Evolutionary conservation across 202 grass and related monocot species (phyloP).

Genomic region (Schoenoplectus triqueter): DNA sequence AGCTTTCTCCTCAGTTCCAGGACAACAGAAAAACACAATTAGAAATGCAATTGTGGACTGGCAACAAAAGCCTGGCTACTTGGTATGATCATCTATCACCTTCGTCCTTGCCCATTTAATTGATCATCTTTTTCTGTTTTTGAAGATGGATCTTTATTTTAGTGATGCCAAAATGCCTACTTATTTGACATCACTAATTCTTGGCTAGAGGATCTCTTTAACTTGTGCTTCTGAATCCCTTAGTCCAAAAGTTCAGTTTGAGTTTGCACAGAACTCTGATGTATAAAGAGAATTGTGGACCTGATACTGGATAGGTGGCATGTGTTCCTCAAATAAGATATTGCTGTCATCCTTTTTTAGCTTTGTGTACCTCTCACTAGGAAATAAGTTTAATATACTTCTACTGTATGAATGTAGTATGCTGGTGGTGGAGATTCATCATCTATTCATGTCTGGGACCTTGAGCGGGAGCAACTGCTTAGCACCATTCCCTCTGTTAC

Average conservation of each 20-base stretch:
- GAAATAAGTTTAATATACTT: not conserved
- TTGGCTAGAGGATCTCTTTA: not conserved
- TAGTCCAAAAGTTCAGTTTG: not conserved
- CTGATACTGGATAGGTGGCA: not conserved
- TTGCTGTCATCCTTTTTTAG: not conserved
- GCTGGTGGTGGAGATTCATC: slow-evolving; percentile 70
- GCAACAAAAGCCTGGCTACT: slow-evolving; percentile 93
- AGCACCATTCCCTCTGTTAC: slow-evolving; percentile 70
- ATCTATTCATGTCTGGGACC: slow-evolving; percentile 83
- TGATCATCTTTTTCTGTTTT: not conserved
- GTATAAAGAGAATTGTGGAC: not conserved
- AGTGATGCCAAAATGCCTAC: slow-evolving; percentile 9
- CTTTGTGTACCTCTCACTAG: slow-evolving; percentile 5
- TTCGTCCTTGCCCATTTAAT: slow-evolving; percentile 12
- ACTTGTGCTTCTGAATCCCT: not conserved
- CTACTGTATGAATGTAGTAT: slow-evolving; percentile 54
- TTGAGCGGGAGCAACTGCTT: slow-evolving; percentile 84
- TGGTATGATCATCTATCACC: slow-evolving; percentile 59
- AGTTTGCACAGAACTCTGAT: not conserved
- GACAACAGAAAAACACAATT: slow-evolving; percentile 54
- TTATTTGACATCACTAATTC: not conserved
- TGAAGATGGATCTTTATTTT: not conserved
- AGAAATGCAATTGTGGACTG: slow-evolving; percentile 75
- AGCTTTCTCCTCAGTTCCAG: slow-evolving; percentile 88
- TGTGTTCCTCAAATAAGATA: not conserved